Base-by-base conservation (phyloP, 805 yeast species). In the Sugiyamaella marilandica region DNA sequence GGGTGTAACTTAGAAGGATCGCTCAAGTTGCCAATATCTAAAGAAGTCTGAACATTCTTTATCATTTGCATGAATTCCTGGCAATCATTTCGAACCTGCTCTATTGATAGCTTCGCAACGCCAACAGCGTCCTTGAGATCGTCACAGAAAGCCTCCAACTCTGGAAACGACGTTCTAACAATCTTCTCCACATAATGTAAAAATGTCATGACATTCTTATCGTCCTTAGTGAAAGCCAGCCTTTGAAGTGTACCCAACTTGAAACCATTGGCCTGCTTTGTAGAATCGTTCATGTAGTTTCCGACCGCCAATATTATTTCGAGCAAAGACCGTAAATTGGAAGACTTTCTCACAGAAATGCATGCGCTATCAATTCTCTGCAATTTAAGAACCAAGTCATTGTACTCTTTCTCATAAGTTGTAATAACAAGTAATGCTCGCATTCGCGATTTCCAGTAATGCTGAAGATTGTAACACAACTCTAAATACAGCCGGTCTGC, bases 231-330 rank as follows among this genome's bases (percentile, higher is more conserved):
- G 60, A 95, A 90, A 32, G 85, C 87, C 54, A 94, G 76, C 60
- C 98, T 74, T 63, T 90, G 97, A 50, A 94, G 75, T n/a, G 97
- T 87, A 44, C 87, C 84, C 55, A 94, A 73, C 62, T 86, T 85
- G 76, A 95, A 95, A 2, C 99, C 99, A 59, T 80, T 78, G 1
- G 97, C 98, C 66, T 90, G 96, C 62, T 90, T 91, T 1, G 88
- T 76, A n/a, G 82, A 74, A 62, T 90, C 96, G 66, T 95, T 94
- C 99, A 94, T 94, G 67, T 84, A 92, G 67, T 94, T 94, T 54
- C 99, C 99, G 48, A 94, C 94, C 2, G 91, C 84, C 57, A 91
- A 74, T 56, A 94, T 92, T 45, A 94, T 81, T 52, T 87, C 90
- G 63, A 95, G 78, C 13, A 94, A 82, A 51, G 81, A 78, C 56